These are phyloP conservation scores for Populus hybrid DNA, from an alignment of 441 rosid species.

Conservation along the genomic window DNA sequence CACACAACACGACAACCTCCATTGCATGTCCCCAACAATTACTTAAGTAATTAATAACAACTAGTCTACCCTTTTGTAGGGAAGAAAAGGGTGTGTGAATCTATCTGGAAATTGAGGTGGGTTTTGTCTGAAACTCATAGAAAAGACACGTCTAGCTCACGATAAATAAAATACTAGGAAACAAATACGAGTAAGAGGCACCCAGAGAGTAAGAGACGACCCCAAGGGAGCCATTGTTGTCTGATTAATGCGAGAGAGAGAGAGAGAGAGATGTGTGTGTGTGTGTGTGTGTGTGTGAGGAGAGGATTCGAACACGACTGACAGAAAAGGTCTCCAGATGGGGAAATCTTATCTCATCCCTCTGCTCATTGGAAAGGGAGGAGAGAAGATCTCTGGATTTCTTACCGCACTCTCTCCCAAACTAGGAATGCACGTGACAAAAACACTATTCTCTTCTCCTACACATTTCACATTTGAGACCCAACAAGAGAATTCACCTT, in stretches of 20 bases:
- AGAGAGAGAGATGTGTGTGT: background rate
- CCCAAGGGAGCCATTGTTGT: background rate
- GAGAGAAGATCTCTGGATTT: background rate
- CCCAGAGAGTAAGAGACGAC: conserved; percentile 5
- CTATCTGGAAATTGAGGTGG: conserved; percentile 66
- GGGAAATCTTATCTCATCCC: conserved; percentile 42
- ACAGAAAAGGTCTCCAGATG: conserved; percentile 12
- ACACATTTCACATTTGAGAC: background rate
- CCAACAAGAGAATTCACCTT: background rate
- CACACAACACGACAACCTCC: conserved; percentile 26
- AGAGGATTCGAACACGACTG: conserved; percentile 44
- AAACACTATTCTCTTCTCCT: conserved; percentile 12
- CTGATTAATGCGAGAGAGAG: background rate
- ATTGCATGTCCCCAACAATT: conserved; percentile 30
- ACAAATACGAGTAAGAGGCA: background rate
- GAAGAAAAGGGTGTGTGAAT: conserved; percentile 47
- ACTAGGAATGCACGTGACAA: conserved; percentile 45
- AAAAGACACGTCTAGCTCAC: conserved; percentile 16
- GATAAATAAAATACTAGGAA: conserved; percentile 6
- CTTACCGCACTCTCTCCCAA: background rate
- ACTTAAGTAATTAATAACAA: conserved; percentile 14
- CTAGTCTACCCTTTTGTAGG: conserved; percentile 28
- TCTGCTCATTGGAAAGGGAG: conserved; percentile 39
- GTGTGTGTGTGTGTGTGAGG: conserved; percentile 27
- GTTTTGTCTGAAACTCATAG: conserved; percentile 37